Evolutionary conservation across 148 eudicot species (phyloP).

Genomic region (Vaccinium vitisidaea): DNA sequence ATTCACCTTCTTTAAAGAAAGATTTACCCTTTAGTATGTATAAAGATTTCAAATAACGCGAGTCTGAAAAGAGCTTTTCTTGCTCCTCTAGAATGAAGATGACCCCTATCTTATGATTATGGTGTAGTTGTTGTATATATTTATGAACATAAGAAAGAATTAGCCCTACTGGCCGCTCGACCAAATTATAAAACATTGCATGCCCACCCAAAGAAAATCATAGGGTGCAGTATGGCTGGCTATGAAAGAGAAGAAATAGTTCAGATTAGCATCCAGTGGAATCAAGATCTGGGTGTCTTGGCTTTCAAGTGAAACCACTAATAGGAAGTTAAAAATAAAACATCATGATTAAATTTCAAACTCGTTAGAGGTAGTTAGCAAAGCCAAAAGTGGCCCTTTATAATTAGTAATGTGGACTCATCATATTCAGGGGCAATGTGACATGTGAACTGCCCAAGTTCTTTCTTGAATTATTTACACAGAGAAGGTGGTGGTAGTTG

Average conservation of each 20-base stretch:
- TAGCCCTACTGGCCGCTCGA: not conserved
- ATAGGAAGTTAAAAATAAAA: not conserved
- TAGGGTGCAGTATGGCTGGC: not conserved
- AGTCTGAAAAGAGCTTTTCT: too few species aligned
- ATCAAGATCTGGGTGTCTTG: constrained; percentile 9
- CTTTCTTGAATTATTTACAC: not conserved
- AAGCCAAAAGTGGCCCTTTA: not conserved
- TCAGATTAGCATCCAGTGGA: not conserved
- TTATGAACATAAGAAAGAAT: not conserved
- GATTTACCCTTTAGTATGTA: too few species aligned
- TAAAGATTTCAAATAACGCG: too few species aligned
- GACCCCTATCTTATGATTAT: not conserved
- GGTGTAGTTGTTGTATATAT: not conserved
- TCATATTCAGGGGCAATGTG: not conserved
- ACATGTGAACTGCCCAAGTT: constrained; percentile 16
- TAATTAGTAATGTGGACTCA: not conserved
- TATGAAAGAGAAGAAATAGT: not conserved
- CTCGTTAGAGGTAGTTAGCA: not conserved
- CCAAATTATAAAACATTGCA: not conserved
- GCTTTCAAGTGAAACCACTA: constrained; percentile 16
- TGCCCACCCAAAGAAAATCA: not conserved
- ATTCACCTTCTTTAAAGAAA: too few species aligned
- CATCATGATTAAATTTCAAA: not conserved
- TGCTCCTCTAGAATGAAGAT: too few species aligned
- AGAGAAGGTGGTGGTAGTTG: not conserved